Conservation (phyloP, 441 rosid species). For the Rhodomyrtus psidioides region DNA sequence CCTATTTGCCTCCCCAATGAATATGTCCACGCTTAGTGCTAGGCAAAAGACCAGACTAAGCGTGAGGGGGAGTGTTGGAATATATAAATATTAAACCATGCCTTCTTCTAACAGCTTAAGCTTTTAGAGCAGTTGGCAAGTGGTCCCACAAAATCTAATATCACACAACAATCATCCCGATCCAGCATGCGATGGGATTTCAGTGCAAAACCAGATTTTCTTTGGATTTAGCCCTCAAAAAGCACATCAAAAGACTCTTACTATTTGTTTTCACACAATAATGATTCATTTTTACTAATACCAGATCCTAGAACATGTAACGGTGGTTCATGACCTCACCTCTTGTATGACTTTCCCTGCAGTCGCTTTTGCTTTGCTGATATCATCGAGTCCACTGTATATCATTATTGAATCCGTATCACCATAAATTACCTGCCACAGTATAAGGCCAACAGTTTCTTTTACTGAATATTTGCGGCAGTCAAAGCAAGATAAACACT, state of each 20-base stretch:
- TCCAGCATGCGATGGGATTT: neutral
- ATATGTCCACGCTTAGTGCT: no score
- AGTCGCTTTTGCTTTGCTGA: conserved; percentile 63
- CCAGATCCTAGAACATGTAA: neutral
- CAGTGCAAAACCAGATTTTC: neutral
- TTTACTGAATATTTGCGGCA: conserved; percentile 3
- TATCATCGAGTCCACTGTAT: conserved; percentile 83
- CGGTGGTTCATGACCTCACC: conserved; percentile 29
- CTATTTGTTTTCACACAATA: neutral
- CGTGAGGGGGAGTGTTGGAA: no score
- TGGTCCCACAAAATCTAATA: no score
- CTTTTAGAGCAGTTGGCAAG: no score
- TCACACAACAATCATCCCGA: neutral
- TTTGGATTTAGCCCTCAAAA: neutral
- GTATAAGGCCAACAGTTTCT: conserved; percentile 17
- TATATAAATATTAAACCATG: no score
- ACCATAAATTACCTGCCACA: conserved; percentile 82
- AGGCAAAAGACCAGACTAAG: no score
- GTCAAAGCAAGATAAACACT: neutral
- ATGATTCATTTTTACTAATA: neutral
- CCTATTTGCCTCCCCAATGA: no score
- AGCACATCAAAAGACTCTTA: neutral
- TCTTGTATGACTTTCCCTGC: conserved; percentile 82
- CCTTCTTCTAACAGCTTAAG: no score
- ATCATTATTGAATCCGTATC: conserved; percentile 99